Conservation (phyloP, 805 yeast species). For the Yarrowia osloensis region DNA sequence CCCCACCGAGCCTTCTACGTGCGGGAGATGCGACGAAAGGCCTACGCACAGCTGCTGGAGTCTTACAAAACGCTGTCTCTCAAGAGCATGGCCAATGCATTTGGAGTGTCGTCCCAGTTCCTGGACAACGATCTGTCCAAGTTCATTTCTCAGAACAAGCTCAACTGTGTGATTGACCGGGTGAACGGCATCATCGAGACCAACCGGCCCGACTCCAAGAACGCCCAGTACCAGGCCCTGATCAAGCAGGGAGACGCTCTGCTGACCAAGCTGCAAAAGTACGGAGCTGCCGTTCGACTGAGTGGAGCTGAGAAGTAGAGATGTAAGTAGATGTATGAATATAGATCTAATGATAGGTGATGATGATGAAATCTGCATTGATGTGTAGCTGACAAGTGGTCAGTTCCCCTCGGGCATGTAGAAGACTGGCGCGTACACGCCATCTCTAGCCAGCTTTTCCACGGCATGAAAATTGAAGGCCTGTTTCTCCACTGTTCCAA, state of each 20-base stretch:
- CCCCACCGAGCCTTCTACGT: slow-evolving; percentile 82
- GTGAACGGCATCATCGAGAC: slow-evolving; percentile 93
- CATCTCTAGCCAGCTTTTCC: not conserved
- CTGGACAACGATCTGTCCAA: slow-evolving; percentile 82
- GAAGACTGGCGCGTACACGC: not conserved
- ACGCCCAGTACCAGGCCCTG: slow-evolving; percentile 84
- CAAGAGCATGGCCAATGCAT: slow-evolving; percentile 90
- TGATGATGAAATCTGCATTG: not conserved
- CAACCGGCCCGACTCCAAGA: slow-evolving; percentile 93
- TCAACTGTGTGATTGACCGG: slow-evolving; percentile 93
- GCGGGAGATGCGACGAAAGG: slow-evolving; percentile 92
- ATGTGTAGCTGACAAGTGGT: not conserved
- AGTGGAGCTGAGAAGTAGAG: slow-evolving; percentile 71
- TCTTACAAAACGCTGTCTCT: slow-evolving; percentile 88
- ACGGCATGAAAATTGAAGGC: not conserved
- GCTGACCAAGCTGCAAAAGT: slow-evolving; percentile 91
- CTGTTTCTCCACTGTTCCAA: not conserved
- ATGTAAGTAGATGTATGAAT: not conserved
- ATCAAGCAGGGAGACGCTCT: slow-evolving; percentile 91
- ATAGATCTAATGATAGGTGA: not conserved
- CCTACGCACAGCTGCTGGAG: slow-evolving; percentile 90
- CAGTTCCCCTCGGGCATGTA: not conserved
- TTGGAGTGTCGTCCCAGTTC: slow-evolving; percentile 85
- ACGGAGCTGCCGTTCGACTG: slow-evolving; percentile 94
- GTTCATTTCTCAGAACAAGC: slow-evolving; percentile 88